Evolutionary conservation across 805 yeast species (phyloP).

Genomic region (Spathaspora girioi): DNA sequence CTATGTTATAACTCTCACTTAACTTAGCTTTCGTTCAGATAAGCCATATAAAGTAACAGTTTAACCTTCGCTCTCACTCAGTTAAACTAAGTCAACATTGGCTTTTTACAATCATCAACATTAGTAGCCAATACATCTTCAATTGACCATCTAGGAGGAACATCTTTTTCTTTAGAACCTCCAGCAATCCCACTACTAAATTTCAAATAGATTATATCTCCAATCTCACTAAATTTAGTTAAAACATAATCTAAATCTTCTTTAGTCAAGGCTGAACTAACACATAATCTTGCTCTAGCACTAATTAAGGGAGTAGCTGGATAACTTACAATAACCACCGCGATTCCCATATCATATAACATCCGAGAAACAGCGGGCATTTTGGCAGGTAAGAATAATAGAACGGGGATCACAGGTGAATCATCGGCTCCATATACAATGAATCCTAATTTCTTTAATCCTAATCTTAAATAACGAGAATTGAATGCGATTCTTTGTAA

Average conservation of each 20-base stretch:
- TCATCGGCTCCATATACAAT: conserved; percentile 94
- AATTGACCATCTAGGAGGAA: conserved; percentile 69
- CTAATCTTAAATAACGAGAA: conserved; percentile 87
- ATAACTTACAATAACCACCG: conserved; percentile 94
- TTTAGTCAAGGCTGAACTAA: conserved; percentile 87
- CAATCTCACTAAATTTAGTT: conserved; percentile 68
- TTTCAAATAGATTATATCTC: conserved; percentile 72
- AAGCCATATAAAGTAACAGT: too few species aligned
- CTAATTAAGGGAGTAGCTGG: conserved; percentile 94
- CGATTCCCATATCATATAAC: conserved; percentile 75
- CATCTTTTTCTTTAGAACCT: conserved; percentile 52
- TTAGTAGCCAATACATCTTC: conserved; percentile 74
- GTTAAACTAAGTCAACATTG: conserved; percentile 13
- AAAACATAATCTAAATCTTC: conserved; percentile 85
- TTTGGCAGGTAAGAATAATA: conserved; percentile 86
- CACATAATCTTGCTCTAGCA: conserved; percentile 89
- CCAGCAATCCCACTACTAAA: conserved; percentile 77
- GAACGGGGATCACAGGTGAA: conserved; percentile 90
- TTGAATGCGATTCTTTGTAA: conserved; percentile 92
- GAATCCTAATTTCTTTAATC: conserved; percentile 88
- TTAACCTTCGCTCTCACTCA: too few species aligned
- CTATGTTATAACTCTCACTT: background rate
- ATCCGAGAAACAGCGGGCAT: conserved; percentile 90
- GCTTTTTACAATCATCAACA: conserved; percentile 56
- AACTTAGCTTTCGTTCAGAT: too few species aligned